These are phyloP conservation scores for Martensiomyces pterosporus DNA, from an alignment of 192 early-diverging fungal genomes.

Conservation along the genomic window DNA sequence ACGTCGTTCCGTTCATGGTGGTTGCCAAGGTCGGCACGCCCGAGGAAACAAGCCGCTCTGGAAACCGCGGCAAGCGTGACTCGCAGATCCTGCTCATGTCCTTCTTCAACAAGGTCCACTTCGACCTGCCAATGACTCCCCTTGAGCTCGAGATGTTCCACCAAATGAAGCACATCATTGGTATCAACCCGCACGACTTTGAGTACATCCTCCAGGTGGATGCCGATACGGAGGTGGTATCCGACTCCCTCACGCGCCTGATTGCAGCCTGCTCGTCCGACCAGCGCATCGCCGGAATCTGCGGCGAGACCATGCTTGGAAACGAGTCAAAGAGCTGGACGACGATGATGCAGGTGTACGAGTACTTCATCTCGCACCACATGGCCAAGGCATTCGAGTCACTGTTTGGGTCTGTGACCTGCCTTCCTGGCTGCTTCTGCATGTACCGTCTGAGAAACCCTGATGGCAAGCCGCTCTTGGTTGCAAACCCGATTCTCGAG, in stretches of 20 bases:
- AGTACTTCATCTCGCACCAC: constrained; percentile 85
- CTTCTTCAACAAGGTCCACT: constrained; percentile 89
- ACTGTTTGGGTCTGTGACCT: constrained; percentile 68
- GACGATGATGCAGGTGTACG: constrained; percentile 95
- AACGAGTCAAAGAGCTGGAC: constrained; percentile 86
- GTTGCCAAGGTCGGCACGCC: constrained; percentile 89
- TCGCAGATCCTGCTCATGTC: constrained; percentile 89
- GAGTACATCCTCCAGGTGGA: constrained; percentile 73
- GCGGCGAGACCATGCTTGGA: constrained; percentile 82
- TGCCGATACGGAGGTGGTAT: constrained; percentile 72
- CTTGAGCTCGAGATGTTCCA: constrained; percentile 91
- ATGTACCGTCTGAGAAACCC: constrained; percentile 70
- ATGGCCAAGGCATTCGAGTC: constrained; percentile 78
- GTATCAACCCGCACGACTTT: constrained; percentile 69
- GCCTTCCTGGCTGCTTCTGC: constrained; percentile 75
- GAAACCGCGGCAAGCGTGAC: constrained; percentile 94
- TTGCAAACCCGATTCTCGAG: constrained; percentile 68
- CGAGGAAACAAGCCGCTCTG: constrained; percentile 71
- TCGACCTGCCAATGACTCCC: constrained; percentile 79
- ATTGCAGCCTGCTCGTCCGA: constrained; percentile 73
- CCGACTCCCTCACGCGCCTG: constrained; percentile 78
- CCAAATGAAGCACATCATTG: constrained; percentile 90
- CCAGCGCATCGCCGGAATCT: constrained; percentile 74
- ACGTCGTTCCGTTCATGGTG: constrained; percentile 84
- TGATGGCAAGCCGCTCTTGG: constrained; percentile 63